Evolutionary conservation across 2,329 filamentous ascomycete species (phyloP).

Genomic region (Teratosphaeria destructans): DNA sequence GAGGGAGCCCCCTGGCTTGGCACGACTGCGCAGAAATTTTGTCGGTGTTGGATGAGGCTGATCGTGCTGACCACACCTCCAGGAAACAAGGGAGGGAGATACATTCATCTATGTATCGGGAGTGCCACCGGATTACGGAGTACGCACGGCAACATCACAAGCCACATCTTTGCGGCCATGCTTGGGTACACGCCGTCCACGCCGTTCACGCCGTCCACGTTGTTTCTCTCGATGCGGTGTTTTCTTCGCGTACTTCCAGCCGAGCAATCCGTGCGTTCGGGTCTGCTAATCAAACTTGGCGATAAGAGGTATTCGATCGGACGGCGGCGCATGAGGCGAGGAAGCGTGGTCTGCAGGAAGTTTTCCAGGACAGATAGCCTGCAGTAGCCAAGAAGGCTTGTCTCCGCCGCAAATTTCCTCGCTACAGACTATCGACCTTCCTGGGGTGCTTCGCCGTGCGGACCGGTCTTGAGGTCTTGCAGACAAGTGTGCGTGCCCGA

Average conservation of each 20-base stretch:
- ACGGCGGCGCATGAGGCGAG: background rate
- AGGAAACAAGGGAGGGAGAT: background rate
- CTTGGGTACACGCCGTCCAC: background rate
- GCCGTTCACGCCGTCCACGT: background rate
- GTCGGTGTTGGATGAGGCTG: too few species aligned
- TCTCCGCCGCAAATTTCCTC: background rate
- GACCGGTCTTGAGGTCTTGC: background rate
- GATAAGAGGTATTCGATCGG: background rate
- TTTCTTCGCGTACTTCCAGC: background rate
- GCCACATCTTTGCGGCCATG: background rate
- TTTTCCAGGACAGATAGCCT: background rate
- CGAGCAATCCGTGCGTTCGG: background rate
- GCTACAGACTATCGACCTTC: background rate
- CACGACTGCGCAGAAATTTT: too few species aligned
- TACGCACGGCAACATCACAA: background rate
- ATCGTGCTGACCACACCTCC: background rate
- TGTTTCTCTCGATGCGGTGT: background rate
- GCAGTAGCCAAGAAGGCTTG: slow-evolving; percentile 1
- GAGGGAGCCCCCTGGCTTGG: too few species aligned
- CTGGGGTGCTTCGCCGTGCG: background rate
- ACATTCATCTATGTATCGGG: background rate
- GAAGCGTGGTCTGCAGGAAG: background rate
- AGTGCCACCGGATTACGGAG: background rate
- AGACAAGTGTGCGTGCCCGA: background rate
- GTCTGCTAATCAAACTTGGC: background rate